These are phyloP conservation scores for Lasiosphaeria hispida DNA, from an alignment of 495 filamentous ascomycete genomes.

Conservation along the genomic window DNA sequence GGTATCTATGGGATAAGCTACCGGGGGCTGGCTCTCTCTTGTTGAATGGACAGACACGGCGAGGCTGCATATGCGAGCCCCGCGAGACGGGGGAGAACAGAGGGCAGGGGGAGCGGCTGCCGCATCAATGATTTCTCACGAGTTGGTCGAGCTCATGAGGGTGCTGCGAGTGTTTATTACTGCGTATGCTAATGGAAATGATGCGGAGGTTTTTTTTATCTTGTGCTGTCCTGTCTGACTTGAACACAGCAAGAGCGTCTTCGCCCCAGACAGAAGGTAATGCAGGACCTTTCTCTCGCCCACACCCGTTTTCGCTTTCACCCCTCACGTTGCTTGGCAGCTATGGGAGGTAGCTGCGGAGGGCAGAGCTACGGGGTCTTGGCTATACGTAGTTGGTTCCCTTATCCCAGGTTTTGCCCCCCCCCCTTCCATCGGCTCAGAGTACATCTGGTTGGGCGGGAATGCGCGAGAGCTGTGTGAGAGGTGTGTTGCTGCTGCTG, in stretches of 20 bases:
- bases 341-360: not conserved
- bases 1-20: not conserved
- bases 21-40: not conserved
- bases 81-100: not conserved
- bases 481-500: too few relatives aligned
- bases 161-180: not conserved
- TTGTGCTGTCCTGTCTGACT: not conserved
- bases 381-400: too few relatives aligned
- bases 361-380: too few relatives aligned
- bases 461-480: too few relatives aligned
- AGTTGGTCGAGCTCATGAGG: too few relatives aligned
- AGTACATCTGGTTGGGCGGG: too few relatives aligned
- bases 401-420: too few relatives aligned
- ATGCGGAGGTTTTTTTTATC: not conserved
- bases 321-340: not conserved
- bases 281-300: slow-evolving; percentile 10
- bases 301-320: slow-evolving; percentile 2
- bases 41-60: not conserved
- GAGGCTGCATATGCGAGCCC: slow-evolving; percentile 27
- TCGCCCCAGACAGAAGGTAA: not conserved
- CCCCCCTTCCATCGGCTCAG: too few relatives aligned
- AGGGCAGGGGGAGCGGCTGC: not conserved
- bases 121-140: too few relatives aligned
- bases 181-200: not conserved
- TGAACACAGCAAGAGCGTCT: not conserved